Base-by-base conservation (phyloP, 2,329 filamentous ascomycete genomes). In the Aspergillus arachidicola region DNA sequence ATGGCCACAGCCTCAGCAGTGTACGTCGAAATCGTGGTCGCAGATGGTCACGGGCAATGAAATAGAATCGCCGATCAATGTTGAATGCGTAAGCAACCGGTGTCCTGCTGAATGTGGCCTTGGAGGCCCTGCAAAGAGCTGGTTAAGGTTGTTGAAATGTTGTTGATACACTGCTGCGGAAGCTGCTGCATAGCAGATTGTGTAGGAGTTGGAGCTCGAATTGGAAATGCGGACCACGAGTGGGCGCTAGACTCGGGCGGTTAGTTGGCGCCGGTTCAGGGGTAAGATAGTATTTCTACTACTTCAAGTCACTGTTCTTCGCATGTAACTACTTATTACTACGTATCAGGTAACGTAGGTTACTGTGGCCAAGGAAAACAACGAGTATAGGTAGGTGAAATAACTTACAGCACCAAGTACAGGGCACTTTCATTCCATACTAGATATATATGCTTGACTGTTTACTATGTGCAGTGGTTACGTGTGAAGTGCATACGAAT, bases 11-110 rank as follows among this genome's bases (percentile, higher is more conserved):
- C 57, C 64, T 67, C 64, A 65, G 71, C 59, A 68, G 63, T 57
- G 65, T 57, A 62, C 68, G 68, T 46, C 59, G 66, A 51, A 74
- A 69, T 66, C 72, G 72, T 59, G 73, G 64, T 59, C 66, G 68
- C 65, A 76, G 58, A 66, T 76, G 76, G 66, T 79, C 75, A 60
- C 76, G 72, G 58, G 76, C 72, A 58, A 77, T 76, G 38, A 78
- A 66, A 77, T 76, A 36, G 78, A 66, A 65, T 72, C 73, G 63
- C 66, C 70, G 59, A 64, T 66, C 36, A 60, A 56, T 59, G 68
- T 58, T 23, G 68, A 57, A 48, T 68, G 62, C 46, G 58, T 48
- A 45, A 62, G 58, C 21, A 62, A 23, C 53, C 53, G 61, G 55
- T 62, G 60, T 57, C 60, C 60, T 26, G 65, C 36, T 55, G 59